Evolutionary conservation across 2,329 filamentous ascomycete species (phyloP), one percentile per base, ranked within the genome.

Genomic region (Ploettnerulaceae sp.): DNA sequence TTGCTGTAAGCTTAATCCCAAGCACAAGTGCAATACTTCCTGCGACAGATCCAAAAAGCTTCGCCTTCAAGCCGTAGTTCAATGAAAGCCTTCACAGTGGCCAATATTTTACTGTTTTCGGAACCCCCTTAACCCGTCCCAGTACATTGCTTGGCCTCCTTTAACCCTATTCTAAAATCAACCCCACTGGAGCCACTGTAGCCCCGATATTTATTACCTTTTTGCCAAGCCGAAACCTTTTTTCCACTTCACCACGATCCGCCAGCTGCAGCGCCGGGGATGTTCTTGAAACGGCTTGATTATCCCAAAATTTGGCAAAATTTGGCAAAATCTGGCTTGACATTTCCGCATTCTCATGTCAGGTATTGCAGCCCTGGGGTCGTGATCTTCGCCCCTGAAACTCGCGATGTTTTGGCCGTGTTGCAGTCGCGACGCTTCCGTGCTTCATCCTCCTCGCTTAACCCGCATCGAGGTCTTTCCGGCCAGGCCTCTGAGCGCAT

Each of bases 391-490:
- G 47, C 7, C 2, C 15, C 14, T 55, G 57, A 59, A 58, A 59
- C 57, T 37, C 33, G 39, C 34, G 35, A 45, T 20, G 56, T 57
- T 58, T 58, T 45, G 51, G 9, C 28, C 17, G 4, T 41, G 55
- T 58, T 35, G 40, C 51, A 39, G 36, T 37, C 54, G 54, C 57
- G 33, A 56, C 55, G 47, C 48, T 48, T 49, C 48, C 48, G 49
- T 58, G 57, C 53, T 48, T 56, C 57, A 59, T 47, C 38, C 11
- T 22, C 24, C 28, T 42, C 54, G 48, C 50, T 54, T 55, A 48
- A 33, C 29, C 48, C 45, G 49, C 49, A 45, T 49, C 21, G 34
- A 43, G 38, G n/a, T n/a, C 33, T 20, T 40, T 43, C 51, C 48
- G 51, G 35, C 31, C 38, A 40, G 26, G 20, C 20, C 44, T 29